Conservation (phyloP, 2,329 filamentous ascomycete genomes). For the Penicillium occitanis region DNA sequence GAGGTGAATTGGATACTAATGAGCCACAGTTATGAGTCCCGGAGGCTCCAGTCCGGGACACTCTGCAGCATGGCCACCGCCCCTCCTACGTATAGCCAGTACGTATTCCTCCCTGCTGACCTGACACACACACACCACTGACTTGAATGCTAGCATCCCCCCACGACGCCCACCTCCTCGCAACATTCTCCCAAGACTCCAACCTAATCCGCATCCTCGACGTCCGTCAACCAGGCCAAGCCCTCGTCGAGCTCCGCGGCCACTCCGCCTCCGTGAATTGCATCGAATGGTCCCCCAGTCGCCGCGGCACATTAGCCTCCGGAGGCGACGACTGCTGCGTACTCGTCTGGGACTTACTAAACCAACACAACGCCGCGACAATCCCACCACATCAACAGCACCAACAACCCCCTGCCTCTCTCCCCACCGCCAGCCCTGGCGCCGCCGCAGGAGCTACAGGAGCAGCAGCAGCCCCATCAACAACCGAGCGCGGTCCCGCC, state of each 20-base stretch:
- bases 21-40: constrained; percentile 46
- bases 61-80: constrained; percentile 60
- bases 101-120: constrained; percentile 22
- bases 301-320: constrained; percentile 84
- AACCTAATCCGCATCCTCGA: constrained; percentile 92
- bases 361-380: constrained; percentile 56
- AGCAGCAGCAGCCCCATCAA: constrained; percentile 27
- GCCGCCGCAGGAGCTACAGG: constrained; percentile 18
- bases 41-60: constrained; percentile 67
- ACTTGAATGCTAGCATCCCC: constrained; percentile 65
- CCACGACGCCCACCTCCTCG: constrained; percentile 90
- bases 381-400: constrained; percentile 28
- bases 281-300: constrained; percentile 89
- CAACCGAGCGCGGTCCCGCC: constrained; percentile 45
- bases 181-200: constrained; percentile 95
- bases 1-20: not conserved
- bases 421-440: constrained; percentile 26
- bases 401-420: constrained; percentile 32
- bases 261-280: constrained; percentile 84
- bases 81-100: constrained; percentile 46
- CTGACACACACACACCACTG: not conserved
- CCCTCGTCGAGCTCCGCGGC: constrained; percentile 86
- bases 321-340: constrained; percentile 91
- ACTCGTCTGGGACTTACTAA: constrained; percentile 89
- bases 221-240: constrained; percentile 92